These are phyloP conservation scores for Fonsecaea nubica DNA, from an alignment of 2,329 filamentous ascomycete genomes.

Conservation along the genomic window DNA sequence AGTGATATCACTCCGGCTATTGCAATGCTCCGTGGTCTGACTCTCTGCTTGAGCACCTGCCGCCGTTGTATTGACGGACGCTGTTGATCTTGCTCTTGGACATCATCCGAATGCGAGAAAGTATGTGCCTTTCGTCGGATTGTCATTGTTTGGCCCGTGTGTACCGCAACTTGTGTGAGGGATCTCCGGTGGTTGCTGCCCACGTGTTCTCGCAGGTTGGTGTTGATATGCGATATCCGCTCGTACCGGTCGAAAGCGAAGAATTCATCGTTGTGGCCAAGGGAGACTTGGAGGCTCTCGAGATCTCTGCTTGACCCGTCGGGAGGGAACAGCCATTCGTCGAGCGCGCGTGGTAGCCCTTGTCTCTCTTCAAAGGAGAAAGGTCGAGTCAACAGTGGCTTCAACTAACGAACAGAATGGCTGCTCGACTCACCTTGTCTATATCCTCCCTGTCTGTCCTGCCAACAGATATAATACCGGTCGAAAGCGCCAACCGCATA, in stretches of 20 bases:
- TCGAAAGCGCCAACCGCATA: constrained; percentile 51
- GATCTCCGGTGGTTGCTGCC: constrained; percentile 7
- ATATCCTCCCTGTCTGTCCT: constrained; percentile 45
- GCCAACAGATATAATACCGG: constrained; percentile 51
- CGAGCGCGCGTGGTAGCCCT: constrained; percentile 45
- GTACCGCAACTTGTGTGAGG: background rate
- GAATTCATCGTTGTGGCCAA: constrained; percentile 49
- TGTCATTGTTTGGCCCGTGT: background rate
- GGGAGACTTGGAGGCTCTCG: constrained; percentile 47
- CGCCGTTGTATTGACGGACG: constrained; percentile 5
- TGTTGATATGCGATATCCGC: constrained; percentile 45
- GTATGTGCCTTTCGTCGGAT: constrained; percentile 27
- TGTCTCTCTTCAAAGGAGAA: constrained; percentile 43
- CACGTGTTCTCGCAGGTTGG: constrained; percentile 12
- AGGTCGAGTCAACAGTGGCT: background rate
- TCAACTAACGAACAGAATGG: background rate
- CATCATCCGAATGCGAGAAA: constrained; percentile 13
- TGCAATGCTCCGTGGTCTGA: constrained; percentile 28
- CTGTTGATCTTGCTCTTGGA: background rate
- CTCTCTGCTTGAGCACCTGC: constrained; percentile 10
- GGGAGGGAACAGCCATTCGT: constrained; percentile 46
- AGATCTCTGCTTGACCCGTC: constrained; percentile 45
- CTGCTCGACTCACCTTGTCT: constrained; percentile 43
- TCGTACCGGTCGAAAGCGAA: constrained; percentile 49
- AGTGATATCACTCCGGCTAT: background rate